phyloP scores from a whole-genome alignment of 495 filamentous ascomycete species.

The Neurospora sublineolata region DNA sequence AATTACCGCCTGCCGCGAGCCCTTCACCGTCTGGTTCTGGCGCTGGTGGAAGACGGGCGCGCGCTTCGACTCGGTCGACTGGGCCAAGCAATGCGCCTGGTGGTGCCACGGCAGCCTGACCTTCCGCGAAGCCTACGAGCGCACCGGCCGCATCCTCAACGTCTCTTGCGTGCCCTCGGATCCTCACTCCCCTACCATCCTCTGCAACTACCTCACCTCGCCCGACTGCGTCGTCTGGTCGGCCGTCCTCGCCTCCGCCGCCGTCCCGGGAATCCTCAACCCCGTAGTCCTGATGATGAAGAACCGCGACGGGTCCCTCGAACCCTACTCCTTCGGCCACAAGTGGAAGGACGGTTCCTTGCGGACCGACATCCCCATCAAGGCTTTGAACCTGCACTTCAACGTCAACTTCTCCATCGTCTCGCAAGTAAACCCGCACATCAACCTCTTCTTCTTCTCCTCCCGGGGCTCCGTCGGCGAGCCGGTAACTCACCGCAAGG shows the following conservation, averaged over 20 bases:
- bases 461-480: conserved; percentile 82
- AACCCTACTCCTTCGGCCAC: conserved; percentile 83
- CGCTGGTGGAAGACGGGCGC: conserved; percentile 91
- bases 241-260: conserved; percentile 87
- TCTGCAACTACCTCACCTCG: conserved; percentile 85
- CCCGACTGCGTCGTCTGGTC: conserved; percentile 98
- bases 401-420: conserved; percentile 97
- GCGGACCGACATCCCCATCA: conserved; percentile 90
- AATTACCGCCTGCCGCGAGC: conserved; percentile 77
- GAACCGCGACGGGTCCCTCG: conserved; percentile 50
- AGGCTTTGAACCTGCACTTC: conserved; percentile 87
- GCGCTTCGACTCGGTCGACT: conserved; percentile 84
- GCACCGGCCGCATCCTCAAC: conserved; percentile 88
- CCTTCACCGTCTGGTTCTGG: conserved; percentile 58
- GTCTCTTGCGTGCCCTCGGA: conserved; percentile 95
- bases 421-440: conserved; percentile 91
- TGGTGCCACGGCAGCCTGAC: conserved; percentile 82
- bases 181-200: conserved; percentile 81
- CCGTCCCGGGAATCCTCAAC: conserved; percentile 90
- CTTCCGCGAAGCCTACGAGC: conserved; percentile 87
- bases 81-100: conserved; percentile 80
- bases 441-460: conserved; percentile 97
- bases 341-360: conserved; percentile 97
- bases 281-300: conserved; percentile 98
- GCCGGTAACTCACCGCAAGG: conserved; percentile 86